phyloP scores from a whole-genome alignment of 768 basidiomycete species.

The Sistotremastrum niveocremeum region DNA sequence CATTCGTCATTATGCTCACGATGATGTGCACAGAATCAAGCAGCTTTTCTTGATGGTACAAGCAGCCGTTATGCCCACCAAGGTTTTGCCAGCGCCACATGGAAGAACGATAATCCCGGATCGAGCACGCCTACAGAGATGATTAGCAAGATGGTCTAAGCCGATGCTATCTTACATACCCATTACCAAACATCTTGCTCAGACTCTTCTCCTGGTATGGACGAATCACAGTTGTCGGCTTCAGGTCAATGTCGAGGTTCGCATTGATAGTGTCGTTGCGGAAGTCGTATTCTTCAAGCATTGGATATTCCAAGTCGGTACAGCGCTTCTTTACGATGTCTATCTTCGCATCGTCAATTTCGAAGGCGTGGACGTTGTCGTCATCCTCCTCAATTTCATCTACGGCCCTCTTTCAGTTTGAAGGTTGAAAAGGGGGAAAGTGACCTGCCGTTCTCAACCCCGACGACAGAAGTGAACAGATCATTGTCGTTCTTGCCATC shows the following conservation, averaged over 20 bases:
- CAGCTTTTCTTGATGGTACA: conserved; percentile 99
- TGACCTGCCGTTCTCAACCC: conserved; percentile 69
- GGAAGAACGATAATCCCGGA: conserved; percentile 98
- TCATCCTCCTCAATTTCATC: conserved; percentile 98
- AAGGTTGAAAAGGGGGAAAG: background rate
- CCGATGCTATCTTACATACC: conserved; percentile 31
- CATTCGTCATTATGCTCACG: conserved; percentile 39
- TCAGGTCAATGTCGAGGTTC: conserved; percentile 95
- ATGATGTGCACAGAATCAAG: conserved; percentile 92
- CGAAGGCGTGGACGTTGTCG: conserved; percentile 92
- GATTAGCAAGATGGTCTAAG: background rate
- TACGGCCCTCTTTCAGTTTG: conserved; percentile 17
- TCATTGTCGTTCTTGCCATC: conserved; percentile 71
- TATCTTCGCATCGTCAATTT: conserved; percentile 88
- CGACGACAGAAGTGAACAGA: conserved; percentile 91
- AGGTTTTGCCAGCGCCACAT: conserved; percentile 96
- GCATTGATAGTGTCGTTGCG: conserved; percentile 92
- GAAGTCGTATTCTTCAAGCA: conserved; percentile 99
- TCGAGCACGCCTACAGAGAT: conserved; percentile 66
- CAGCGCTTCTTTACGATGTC: conserved; percentile 96
- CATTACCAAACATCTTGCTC: conserved; percentile 99
- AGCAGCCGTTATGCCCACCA: conserved; percentile 98
- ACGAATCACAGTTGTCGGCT: conserved; percentile 92
- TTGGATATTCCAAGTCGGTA: conserved; percentile 93
- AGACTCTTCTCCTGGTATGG: conserved; percentile 98